Base-by-base conservation (phyloP, 176 grass and related monocot species). In the Lolium perenne region DNA sequence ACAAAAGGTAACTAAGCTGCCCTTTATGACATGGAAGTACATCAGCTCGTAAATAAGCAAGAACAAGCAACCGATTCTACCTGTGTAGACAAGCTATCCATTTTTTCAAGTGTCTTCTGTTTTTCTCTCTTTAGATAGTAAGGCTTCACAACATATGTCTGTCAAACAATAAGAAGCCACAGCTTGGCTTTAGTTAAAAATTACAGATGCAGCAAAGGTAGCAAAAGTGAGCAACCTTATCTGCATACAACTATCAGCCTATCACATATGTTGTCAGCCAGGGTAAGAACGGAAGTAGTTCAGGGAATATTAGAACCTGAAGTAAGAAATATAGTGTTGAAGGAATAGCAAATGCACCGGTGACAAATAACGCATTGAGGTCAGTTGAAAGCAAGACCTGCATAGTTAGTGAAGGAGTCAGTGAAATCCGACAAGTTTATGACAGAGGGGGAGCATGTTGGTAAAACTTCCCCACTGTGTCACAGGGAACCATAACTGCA, bases 321-420 rank as follows among this genome's bases (percentile, higher is more conserved):
- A 99, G 86, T 84, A 99, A 64, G 90, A 96, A 96, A 94, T 96
- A 99, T 20, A 99, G 84, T 78, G 94, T 92, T 26, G 97, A 96
- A 88, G 97, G 97, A 83, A 99, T 91, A 82, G 91, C 82, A 89
- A 99, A 89, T 61, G 92, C 82, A n/a, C 92, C 89, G 62, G 92
- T 87, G 43, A 83, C 88, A 84, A 96, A 86, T 86, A 92, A 85
- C 38, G 88, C 86, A 86, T 99, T 87, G 21, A 96, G 74, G 74
- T 95, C 88, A 85, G 85, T 83, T 9, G 94, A 95, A 88, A 99
- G 94, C 82, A 95, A 71, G 78, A 99, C 90, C 97, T 99, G 84
- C 82, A 87, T 66, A 85, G 41, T 86, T 40, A 83, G 48, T n/a
- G 45, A 80, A 83, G 76, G 51, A 70, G 46, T 84, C 22, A 82